phyloP scores from a whole-genome alignment of 768 basidiomycete genomes.

The Podaxis sp. region DNA sequence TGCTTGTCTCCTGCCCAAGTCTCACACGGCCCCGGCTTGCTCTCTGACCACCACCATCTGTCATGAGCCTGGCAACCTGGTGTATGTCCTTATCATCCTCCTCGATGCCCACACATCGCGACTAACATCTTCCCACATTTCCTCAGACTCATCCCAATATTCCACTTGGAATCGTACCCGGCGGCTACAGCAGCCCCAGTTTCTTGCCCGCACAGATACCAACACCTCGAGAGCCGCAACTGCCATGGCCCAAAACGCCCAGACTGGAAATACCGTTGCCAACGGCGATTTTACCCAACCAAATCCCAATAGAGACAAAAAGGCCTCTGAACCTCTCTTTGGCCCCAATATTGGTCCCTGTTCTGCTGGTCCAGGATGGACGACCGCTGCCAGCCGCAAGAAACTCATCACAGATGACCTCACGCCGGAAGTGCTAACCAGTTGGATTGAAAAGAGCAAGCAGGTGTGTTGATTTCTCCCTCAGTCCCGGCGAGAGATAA shows the following conservation, averaged over 20 bases:
- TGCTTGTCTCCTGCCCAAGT: slow-evolving; percentile 10
- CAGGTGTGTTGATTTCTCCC: slow-evolving; percentile 51
- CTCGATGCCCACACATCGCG: not conserved
- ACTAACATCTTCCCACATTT: not conserved
- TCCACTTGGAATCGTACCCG: slow-evolving; percentile 60
- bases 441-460: slow-evolving; percentile 87
- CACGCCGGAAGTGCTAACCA: slow-evolving; percentile 76
- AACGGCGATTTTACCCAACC: not conserved
- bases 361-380: slow-evolving; percentile 70
- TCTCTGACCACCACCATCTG: slow-evolving; percentile 10
- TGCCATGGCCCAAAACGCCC: slow-evolving; percentile 44
- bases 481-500: not conserved
- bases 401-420: slow-evolving; percentile 57
- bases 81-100: slow-evolving; percentile 28
- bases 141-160: slow-evolving; percentile 47
- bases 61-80: slow-evolving; percentile 37
- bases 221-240: slow-evolving; percentile 46
- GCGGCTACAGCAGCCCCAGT: slow-evolving; percentile 50
- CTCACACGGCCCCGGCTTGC: slow-evolving; percentile 17
- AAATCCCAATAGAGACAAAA: slow-evolving; percentile 44
- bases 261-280: slow-evolving; percentile 18
- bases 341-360: slow-evolving; percentile 88
- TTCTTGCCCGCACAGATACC: slow-evolving; percentile 51
- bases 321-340: slow-evolving; percentile 80
- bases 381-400: slow-evolving; percentile 34